Evolutionary conservation across 2,329 filamentous ascomycete species (phyloP), one percentile per base, ranked within the genome.

Genomic region (Rhexocercosporidium sp.): DNA sequence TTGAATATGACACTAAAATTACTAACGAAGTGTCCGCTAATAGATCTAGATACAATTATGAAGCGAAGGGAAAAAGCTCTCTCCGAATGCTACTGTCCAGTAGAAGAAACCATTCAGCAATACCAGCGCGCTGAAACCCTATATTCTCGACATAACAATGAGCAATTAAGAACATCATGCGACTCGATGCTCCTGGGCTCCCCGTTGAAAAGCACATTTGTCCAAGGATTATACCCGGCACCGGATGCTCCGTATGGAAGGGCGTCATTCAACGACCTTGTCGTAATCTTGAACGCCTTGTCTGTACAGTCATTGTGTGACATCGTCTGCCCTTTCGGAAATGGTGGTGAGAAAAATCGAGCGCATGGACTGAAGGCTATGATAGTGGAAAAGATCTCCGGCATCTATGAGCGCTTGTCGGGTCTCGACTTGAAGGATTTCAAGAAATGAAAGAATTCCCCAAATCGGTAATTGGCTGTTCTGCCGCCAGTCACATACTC

Each of bases 371-470:
- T 49, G 18, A 49, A 49, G 12, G 20, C 3, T 12, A 11, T 49
- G 8, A 22, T 49, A 8, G n/a, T 25, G 5, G 20, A 25, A 14
- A 49, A 49, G 46, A 49, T 49, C 7, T 1, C 1, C 3, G 5
- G 12, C 14, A 1, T 49, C 8, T 49, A 49, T 25, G 20, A 25
- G 1, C 20, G 8, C n/a, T 22, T 49, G 7, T 49, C 46, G 46
- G 46, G 46, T 8, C 46, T 25, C 9, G 20, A 49, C 46, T 3
- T 49, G 4, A 3, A 25, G 20, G 12, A 3, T 7, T 25, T 22
- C 46, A 49, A 49, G 20, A 22, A 47, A 70, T 65, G 81, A 81
- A 11, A 37, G 34, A 37, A 37, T 7, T 37, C 34, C 12, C 34
- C 8, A 37, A 9, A 11, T 2, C 8, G 34, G 34, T 2, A 37